Percentiles rank a stretch among this genome's conserved stretches.
Evolutionary conservation across 192 early-diverging fungal genomes (phyloP).

Genomic region (Entomortierella beljakovae): DNA sequence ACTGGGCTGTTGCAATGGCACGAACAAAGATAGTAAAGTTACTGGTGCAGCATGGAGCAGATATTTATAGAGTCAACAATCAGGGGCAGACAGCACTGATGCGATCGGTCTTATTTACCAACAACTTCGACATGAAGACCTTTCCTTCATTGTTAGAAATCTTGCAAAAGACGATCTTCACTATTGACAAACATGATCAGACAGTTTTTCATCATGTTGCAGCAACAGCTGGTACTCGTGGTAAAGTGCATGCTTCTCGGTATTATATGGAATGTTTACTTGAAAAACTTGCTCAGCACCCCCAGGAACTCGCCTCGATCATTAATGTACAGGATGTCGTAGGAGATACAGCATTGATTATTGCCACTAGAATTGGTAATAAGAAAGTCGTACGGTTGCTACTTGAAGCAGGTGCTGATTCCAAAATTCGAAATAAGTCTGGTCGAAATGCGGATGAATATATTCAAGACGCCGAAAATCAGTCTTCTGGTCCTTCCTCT

Average conservation of each 20-base stretch:
- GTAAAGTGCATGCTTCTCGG: constrained; percentile 75
- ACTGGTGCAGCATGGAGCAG: constrained; percentile 81
- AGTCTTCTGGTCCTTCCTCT: constrained; percentile 10
- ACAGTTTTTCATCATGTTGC: constrained; percentile 95
- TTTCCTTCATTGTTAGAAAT: constrained; percentile 81
- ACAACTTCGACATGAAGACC: constrained; percentile 86
- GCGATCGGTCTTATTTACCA: constrained; percentile 88
- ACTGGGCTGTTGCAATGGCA: constrained; percentile 96
- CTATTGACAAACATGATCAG: constrained; percentile 82
- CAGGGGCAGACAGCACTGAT: constrained; percentile 93
- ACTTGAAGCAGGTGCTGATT: constrained; percentile 70
- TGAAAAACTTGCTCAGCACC: constrained; percentile 71
- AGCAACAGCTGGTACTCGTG: constrained; percentile 73
- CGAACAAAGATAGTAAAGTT: constrained; percentile 77
- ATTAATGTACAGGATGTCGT: constrained; percentile 82
- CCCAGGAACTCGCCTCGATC: constrained; percentile 80
- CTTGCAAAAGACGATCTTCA: constrained; percentile 79
- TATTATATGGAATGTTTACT: constrained; percentile 95
- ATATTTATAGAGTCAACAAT: constrained; percentile 79
- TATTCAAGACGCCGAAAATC: constrained; percentile 47
- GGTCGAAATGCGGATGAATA: constrained; percentile 77
- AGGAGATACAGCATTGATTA: constrained; percentile 83
- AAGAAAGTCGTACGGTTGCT: constrained; percentile 70
- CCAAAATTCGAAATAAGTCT: constrained; percentile 72
- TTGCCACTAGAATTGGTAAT: constrained; percentile 71